Percentiles rank a stretch among this genome's conserved stretches.
These are phyloP conservation scores for Fusarium buharicum DNA, from an alignment of 2,329 filamentous ascomycete species.

Conservation along the genomic window DNA sequence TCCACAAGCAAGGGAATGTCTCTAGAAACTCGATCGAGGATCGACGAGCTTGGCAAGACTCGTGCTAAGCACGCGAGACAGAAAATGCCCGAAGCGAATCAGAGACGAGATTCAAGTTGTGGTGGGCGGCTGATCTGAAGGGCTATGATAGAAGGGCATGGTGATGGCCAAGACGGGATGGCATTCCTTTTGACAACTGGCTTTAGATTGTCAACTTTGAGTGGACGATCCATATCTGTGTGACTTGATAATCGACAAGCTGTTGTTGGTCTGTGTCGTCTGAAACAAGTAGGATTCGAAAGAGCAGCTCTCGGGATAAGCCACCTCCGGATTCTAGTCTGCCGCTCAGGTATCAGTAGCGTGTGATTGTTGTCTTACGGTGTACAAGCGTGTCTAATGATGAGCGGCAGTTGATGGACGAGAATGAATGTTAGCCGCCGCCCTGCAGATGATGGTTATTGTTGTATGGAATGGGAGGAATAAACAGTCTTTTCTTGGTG, in stretches of 20 bases:
- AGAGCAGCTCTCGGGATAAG: conserved; percentile 46
- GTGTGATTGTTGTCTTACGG: no score
- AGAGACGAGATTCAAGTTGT: not conserved
- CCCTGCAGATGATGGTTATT: conserved; percentile 13
- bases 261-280: conserved; percentile 36
- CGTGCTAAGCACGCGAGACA: conserved; percentile 18
- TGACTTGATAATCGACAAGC: conserved; percentile 11
- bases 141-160: not conserved
- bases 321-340: conserved; percentile 47
- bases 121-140: not conserved
- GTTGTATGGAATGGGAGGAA: conserved; percentile 6
- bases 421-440: not conserved
- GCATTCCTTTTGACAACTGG: conserved; percentile 25
- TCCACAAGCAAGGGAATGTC: conserved; percentile 15
- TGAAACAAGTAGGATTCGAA: conserved; percentile 43
- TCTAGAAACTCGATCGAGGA: conserved; percentile 17
- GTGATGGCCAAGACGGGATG: conserved; percentile 20
- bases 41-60: conserved; percentile 26
- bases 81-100: conserved; percentile 21
- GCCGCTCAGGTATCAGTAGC: not conserved
- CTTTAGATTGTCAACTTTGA: not conserved
- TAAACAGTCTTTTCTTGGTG: not conserved
- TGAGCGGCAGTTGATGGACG: no score
- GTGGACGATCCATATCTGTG: conserved; percentile 9
- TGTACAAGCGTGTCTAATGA: no score